phyloP scores from a whole-genome alignment of 768 basidiomycete species.

The Plicaturopsis crispa region DNA sequence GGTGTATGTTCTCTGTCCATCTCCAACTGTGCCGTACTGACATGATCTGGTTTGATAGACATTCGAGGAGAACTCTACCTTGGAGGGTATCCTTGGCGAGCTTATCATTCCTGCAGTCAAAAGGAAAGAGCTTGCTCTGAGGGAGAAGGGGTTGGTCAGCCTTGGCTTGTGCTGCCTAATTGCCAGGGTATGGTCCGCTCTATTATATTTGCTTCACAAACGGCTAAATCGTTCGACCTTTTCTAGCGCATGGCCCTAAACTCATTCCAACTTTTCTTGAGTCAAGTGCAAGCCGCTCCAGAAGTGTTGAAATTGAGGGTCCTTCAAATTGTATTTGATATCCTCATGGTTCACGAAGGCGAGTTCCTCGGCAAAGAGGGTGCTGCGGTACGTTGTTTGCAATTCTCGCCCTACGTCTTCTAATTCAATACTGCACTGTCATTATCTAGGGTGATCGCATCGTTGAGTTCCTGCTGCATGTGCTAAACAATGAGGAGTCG shows the following conservation, averaged over 20 bases:
- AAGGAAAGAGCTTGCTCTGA: constrained; percentile 74
- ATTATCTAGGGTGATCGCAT: constrained; percentile 28
- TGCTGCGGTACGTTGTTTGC: constrained; percentile 23
- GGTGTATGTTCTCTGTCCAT: constrained; percentile 41
- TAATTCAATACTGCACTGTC: constrained; percentile 9
- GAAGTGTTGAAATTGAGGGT: constrained; percentile 60
- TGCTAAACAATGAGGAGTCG: constrained; percentile 43
- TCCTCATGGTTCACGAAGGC: constrained; percentile 77
- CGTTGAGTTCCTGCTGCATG: constrained; percentile 38
- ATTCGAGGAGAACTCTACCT: constrained; percentile 60
- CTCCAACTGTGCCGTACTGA: constrained; percentile 6
- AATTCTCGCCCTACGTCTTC: neutral
- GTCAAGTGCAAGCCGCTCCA: constrained; percentile 60
- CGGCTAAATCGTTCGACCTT: neutral
- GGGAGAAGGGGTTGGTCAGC: constrained; percentile 74
- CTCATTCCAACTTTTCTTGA: constrained; percentile 73
- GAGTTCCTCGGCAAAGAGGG: constrained; percentile 45
- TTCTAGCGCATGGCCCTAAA: constrained; percentile 50
- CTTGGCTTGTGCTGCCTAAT: constrained; percentile 85
- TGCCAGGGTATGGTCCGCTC: constrained; percentile 47
- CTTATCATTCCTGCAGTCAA: constrained; percentile 88
- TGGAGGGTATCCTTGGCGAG: constrained; percentile 66
- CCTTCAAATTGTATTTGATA: constrained; percentile 80
- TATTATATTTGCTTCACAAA: neutral
- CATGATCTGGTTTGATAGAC: constrained; percentile 22